Percentiles rank a stretch among this genome's conserved stretches.
These are phyloP conservation scores for Pichia eremophila DNA, from an alignment of 805 yeast genomes.

Conservation along the genomic window DNA sequence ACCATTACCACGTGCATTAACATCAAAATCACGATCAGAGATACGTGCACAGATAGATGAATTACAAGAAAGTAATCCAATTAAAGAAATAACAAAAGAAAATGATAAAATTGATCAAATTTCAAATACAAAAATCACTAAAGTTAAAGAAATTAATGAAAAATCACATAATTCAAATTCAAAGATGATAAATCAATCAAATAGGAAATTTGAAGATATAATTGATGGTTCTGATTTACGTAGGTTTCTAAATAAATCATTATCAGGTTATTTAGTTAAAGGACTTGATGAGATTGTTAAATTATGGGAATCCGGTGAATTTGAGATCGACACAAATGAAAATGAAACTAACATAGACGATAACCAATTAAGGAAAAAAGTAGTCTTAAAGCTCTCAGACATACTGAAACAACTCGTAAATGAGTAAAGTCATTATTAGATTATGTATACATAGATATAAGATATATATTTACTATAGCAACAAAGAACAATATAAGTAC, in stretches of 20 bases:
- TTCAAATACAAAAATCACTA: not conserved
- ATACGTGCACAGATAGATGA: not conserved
- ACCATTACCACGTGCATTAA: conserved; percentile 5
- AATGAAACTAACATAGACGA: not conserved
- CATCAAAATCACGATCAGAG: not conserved
- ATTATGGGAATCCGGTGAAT: conserved; percentile 15
- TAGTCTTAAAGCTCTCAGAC: conserved; percentile 9
- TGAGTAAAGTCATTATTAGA: not conserved
- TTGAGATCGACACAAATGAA: not conserved
- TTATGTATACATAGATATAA: not conserved
- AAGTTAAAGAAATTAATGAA: not conserved
- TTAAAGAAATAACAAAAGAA: not conserved
- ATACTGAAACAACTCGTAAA: conserved; percentile 7
- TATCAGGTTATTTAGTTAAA: conserved; percentile 35
- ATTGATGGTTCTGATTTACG: conserved; percentile 48
- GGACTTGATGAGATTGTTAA: conserved; percentile 29
- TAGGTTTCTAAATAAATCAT: conserved; percentile 37
- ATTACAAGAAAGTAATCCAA: not conserved
- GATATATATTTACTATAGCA: not conserved
- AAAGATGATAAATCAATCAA: conserved; percentile 4
- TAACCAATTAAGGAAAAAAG: conserved; percentile 1
- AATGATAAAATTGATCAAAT: not conserved
- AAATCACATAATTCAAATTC: not conserved
- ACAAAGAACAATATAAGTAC: not conserved
- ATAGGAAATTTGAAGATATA: conserved; percentile 27